A percentile compares a stretch with the other conserved stretches of the same genome.
Evolutionary conservation across 441 rosid species (phyloP).

Genomic region (Hura crepitans): DNA sequence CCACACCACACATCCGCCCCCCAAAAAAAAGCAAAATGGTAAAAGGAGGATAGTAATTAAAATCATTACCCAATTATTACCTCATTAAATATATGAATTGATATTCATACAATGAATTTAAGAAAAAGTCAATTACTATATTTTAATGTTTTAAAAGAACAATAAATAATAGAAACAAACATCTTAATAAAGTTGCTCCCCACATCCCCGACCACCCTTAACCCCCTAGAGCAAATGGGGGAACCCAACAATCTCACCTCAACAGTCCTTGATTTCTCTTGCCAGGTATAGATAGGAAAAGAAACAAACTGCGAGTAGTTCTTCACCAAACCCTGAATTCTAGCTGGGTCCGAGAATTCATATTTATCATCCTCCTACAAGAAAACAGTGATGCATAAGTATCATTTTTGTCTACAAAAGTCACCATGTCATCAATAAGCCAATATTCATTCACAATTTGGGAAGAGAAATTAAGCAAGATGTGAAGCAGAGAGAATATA

Average conservation of each 20-base stretch:
- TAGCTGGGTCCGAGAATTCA: slow-evolving; percentile 71
- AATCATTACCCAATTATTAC: neutral
- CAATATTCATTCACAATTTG: neutral
- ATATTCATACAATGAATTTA: neutral
- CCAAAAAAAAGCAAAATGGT: neutral
- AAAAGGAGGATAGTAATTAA: neutral
- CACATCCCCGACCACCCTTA: neutral
- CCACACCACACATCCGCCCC: too few species aligned
- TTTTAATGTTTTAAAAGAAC: neutral
- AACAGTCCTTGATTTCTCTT: slow-evolving; percentile 80
- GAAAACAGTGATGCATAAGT: slow-evolving; percentile 2
- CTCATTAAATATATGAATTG: neutral
- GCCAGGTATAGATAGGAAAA: slow-evolving; percentile 96
- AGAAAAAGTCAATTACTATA: neutral
- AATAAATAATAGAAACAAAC: neutral
- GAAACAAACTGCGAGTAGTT: slow-evolving; percentile 96
- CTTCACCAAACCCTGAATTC: slow-evolving; percentile 82
- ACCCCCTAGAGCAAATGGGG: neutral
- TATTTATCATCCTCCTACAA: slow-evolving; percentile 86
- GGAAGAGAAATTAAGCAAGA: neutral
- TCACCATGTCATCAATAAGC: slow-evolving; percentile 6
- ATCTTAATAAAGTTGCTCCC: neutral
- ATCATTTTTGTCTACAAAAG: neutral
- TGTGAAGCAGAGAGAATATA: neutral
- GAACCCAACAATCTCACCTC: slow-evolving; percentile 50